These are phyloP conservation scores for Hymenoscyphus infarciens DNA, from an alignment of 2,329 filamentous ascomycete species.

Conservation along the genomic window DNA sequence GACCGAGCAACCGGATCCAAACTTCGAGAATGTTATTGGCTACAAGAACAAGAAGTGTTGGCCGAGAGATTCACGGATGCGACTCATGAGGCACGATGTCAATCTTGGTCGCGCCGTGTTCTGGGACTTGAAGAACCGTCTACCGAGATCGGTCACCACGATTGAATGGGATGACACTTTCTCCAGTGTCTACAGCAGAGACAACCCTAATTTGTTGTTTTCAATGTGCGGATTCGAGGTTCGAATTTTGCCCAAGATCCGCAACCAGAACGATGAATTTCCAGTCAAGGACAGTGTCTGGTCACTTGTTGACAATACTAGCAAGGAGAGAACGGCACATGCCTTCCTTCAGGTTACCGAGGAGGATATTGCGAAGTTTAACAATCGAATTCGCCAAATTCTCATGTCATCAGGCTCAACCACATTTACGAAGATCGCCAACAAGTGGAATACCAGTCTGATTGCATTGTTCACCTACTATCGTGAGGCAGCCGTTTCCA, in stretches of 20 bases:
- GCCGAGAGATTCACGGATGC: constrained; percentile 96
- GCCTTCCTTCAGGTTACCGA: constrained; percentile 97
- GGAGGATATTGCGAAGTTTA: constrained; percentile 98
- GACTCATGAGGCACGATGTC: constrained; percentile 97
- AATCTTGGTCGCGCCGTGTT: constrained; percentile 96
- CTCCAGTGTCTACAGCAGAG: constrained; percentile 93
- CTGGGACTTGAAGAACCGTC: constrained; percentile 96
- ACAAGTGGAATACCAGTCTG: constrained; percentile 98
- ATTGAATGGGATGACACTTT: constrained; percentile 99
- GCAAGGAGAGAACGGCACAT: constrained; percentile 94
- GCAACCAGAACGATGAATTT: constrained; percentile 95
- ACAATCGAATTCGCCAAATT: constrained; percentile 97
- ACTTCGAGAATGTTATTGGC: constrained; percentile 98
- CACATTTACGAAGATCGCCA: constrained; percentile 98
- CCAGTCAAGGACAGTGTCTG: constrained; percentile 97
- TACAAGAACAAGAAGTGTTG: constrained; percentile 99
- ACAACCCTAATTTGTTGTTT: constrained; percentile 95
- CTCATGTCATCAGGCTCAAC: constrained; percentile 99
- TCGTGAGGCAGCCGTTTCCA: constrained; percentile 93
- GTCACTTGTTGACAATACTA: constrained; percentile 94
- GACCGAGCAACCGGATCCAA: constrained; percentile 96
- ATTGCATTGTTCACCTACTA: constrained; percentile 99
- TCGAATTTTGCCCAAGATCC: constrained; percentile 88
- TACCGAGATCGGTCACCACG: constrained; percentile 91
- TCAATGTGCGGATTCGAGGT: constrained; percentile 99